Conservation (phyloP, 257 asterid genomes). For the Solanum piurae region DNA sequence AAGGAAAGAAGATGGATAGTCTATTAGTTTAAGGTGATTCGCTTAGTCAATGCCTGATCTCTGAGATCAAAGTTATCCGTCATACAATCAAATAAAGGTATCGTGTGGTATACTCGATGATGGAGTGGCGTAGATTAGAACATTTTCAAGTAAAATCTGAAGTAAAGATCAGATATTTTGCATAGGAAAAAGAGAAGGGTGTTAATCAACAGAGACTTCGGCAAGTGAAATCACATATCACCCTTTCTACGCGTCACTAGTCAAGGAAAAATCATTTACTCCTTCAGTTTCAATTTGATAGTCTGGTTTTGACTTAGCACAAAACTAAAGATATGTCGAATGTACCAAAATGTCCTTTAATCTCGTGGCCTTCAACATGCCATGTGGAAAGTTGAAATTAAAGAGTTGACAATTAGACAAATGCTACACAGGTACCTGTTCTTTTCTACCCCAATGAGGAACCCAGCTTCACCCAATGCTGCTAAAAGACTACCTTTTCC, state of each 20-base stretch:
- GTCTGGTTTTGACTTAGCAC: background rate
- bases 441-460: constrained; percentile 77
- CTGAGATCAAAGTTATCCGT: background rate
- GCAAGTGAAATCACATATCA: background rate
- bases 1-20: background rate
- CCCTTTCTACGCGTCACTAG: background rate
- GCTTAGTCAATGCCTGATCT: background rate
- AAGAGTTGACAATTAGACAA: background rate
- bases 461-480: constrained; percentile 87
- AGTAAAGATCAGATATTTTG: background rate
- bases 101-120: background rate
- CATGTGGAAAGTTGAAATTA: background rate
- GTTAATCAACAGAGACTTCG: background rate
- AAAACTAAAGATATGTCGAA: background rate
- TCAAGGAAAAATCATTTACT: background rate
- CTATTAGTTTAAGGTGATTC: background rate
- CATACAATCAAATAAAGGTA: background rate
- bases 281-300: background rate
- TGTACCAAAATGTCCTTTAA: background rate
- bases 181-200: background rate
- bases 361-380: background rate
- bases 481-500: constrained; percentile 87
- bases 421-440: constrained; percentile 44
- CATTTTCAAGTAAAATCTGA: background rate
- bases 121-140: background rate